phyloP scores from a whole-genome alignment of 2,329 filamentous ascomycete genomes.

The Colletotrichum spaethianum region DNA sequence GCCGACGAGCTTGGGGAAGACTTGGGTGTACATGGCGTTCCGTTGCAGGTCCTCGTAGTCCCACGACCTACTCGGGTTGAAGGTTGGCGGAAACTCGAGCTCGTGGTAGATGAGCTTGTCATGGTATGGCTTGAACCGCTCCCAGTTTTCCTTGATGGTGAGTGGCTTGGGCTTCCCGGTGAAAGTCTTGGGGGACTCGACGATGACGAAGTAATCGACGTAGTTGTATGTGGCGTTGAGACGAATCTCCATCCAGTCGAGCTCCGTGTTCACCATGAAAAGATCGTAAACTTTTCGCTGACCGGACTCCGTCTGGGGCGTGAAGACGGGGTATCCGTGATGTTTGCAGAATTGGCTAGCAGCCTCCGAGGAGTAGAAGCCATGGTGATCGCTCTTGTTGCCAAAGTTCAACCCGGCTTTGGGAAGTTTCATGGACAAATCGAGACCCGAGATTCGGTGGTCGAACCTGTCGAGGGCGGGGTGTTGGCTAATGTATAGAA shows the following conservation, averaged over 20 bases:
- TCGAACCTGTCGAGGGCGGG: conserved; percentile 39
- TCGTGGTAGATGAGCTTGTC: conserved; percentile 72
- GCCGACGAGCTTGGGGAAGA: conserved; percentile 63
- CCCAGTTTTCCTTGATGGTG: conserved; percentile 67
- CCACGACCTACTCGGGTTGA: conserved; percentile 54
- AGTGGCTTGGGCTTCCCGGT: conserved; percentile 70
- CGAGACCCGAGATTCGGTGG: conserved; percentile 32
- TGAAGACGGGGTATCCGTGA: conserved; percentile 51
- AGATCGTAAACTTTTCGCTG: conserved; percentile 72
- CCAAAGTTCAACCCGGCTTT: conserved; percentile 25
- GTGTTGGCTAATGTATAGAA: conserved; percentile 36
- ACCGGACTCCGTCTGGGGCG: conserved; percentile 43
- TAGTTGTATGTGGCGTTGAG: conserved; percentile 69
- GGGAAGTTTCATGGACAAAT: conserved; percentile 26
- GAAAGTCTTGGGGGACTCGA: conserved; percentile 72
- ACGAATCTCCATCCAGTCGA: conserved; percentile 77
- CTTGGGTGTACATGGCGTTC: conserved; percentile 71
- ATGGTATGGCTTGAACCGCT: conserved; percentile 65
- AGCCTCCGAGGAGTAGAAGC: conserved; percentile 49
- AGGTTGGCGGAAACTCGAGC: conserved; percentile 43
- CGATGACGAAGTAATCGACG: conserved; percentile 77
- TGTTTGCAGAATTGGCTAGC: conserved; percentile 50
- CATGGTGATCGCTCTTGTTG: conserved; percentile 22
- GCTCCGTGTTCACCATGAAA: conserved; percentile 73
- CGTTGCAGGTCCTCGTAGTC: conserved; percentile 67